Evolutionary conservation across 108 stramenopile species (phyloP).

Genomic region (Cyclotella kingstonii): DNA sequence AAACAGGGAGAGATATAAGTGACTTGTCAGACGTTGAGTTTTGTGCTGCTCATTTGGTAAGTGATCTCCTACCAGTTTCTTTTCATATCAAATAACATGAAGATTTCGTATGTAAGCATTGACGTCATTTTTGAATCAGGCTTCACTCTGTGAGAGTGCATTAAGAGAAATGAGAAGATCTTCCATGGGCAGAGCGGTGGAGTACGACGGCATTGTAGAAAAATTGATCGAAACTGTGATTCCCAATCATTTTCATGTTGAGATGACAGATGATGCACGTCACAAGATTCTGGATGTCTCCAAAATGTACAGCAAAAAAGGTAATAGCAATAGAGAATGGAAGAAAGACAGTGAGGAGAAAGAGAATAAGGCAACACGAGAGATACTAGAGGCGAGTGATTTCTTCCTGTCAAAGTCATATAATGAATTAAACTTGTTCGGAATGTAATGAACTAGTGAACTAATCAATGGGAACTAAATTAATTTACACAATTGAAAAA

Average conservation of each 20-base stretch:
- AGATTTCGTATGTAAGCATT: not conserved
- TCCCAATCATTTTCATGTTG: slow-evolving; percentile 63
- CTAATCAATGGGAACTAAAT: no score
- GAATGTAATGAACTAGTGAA: no score
- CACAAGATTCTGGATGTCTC: slow-evolving; percentile 57
- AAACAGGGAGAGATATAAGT: slow-evolving; percentile 9
- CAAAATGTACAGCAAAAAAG: slow-evolving; percentile 64
- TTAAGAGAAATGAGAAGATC: slow-evolving; percentile 24
- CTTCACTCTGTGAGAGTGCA: slow-evolving; percentile 56
- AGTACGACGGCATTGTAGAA: slow-evolving; percentile 71
- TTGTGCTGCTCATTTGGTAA: slow-evolving; percentile 76
- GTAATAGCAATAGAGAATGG: slow-evolving; percentile 36
- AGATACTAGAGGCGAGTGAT: slow-evolving; percentile 55
- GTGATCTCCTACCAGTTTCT: not conserved
- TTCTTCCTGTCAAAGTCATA: slow-evolving; percentile 47
- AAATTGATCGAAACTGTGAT: slow-evolving; percentile 52
- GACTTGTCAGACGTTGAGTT: slow-evolving; percentile 62
- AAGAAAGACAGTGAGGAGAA: slow-evolving; percentile 62
- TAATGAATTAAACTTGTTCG: slow-evolving; percentile 16
- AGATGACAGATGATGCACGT: slow-evolving; percentile 27
- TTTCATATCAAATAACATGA: not conserved
- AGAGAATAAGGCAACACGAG: slow-evolving; percentile 43
- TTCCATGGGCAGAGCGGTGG: slow-evolving; percentile 50
- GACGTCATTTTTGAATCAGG: slow-evolving; percentile 20
- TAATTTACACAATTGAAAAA: no score